phyloP scores from a whole-genome alignment of 2,329 filamentous ascomycete species.

The Colletotrichum sp. region DNA sequence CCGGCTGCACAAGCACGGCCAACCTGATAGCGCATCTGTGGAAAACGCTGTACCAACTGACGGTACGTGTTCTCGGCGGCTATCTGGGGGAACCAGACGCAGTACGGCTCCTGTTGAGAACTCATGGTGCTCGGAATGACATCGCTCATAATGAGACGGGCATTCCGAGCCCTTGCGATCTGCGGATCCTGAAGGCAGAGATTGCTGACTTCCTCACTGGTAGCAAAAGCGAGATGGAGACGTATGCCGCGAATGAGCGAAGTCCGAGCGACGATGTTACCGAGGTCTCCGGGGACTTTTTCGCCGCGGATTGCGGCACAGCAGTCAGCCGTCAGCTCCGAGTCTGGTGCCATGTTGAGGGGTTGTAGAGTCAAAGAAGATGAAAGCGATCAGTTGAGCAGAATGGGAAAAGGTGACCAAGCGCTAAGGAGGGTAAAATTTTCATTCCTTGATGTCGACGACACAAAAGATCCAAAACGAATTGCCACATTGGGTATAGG shows the following conservation, averaged over 20 bases:
- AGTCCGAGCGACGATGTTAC: neutral
- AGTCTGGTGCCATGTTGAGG: neutral
- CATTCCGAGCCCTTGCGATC: neutral
- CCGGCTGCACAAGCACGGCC: slow-evolving; percentile 42
- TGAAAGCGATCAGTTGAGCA: neutral
- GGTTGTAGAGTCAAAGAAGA: neutral
- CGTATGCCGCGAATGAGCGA: neutral
- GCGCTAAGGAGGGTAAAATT: neutral
- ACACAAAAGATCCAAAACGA: neutral
- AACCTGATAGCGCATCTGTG: slow-evolving; percentile 38
- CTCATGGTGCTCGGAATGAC: slow-evolving; percentile 26
- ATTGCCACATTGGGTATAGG: neutral
- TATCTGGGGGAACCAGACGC: slow-evolving; percentile 4
- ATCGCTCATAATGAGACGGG: slow-evolving; percentile 31
- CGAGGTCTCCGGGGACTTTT: neutral
- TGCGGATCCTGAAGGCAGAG: neutral
- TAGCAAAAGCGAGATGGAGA: neutral
- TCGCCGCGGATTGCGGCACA: neutral
- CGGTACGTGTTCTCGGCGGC: slow-evolving; percentile 29
- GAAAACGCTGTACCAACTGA: slow-evolving; percentile 32
- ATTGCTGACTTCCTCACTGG: neutral
- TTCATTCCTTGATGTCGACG: neutral
- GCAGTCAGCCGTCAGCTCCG: neutral
- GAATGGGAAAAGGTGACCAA: neutral
- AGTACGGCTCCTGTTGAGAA: slow-evolving; percentile 35